Conservation (phyloP, 164 flowering plant genomes). For the Brasenia schreberi region DNA sequence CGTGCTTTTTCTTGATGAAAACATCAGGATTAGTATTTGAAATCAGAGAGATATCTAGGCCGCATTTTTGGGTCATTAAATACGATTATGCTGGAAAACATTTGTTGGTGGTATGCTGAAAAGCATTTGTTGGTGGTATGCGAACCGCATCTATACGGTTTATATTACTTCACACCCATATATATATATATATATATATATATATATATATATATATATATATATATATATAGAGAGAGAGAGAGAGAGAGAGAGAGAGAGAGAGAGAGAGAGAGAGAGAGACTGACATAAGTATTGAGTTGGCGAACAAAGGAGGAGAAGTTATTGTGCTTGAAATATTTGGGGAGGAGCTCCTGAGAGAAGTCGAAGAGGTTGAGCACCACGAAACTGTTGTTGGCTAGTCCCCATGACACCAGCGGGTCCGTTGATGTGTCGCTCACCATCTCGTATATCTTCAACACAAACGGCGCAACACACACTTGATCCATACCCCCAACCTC, state of each 20-base stretch:
- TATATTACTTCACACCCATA: too few species aligned
- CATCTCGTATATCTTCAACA: conserved; percentile 77
- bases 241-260: background rate
- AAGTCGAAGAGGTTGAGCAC: conserved; percentile 63
- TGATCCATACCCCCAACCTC: conserved; percentile 12
- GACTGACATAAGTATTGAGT: conserved; percentile 79
- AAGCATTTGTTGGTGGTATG: too few species aligned
- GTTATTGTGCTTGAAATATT: conserved; percentile 86
- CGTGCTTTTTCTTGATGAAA: too few species aligned
- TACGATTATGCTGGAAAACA: too few species aligned
- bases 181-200: too few species aligned
- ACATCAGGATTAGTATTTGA: too few species aligned
- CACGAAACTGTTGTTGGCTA: conserved; percentile 67
- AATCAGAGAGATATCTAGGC: too few species aligned
- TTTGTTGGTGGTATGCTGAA: too few species aligned
- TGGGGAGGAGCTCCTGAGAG: conserved; percentile 52
- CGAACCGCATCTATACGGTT: too few species aligned
- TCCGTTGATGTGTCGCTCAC: conserved; percentile 68
- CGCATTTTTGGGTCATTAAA: too few species aligned
- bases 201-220: too few species aligned
- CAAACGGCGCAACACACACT: conserved; percentile 55
- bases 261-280: background rate
- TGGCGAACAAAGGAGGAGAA: conserved; percentile 94
- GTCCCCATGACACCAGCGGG: conserved; percentile 48
- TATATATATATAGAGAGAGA: background rate